phyloP scores from a whole-genome alignment of 1,284 basidiomycete species.

The Apiotrichum gamsii region DNA sequence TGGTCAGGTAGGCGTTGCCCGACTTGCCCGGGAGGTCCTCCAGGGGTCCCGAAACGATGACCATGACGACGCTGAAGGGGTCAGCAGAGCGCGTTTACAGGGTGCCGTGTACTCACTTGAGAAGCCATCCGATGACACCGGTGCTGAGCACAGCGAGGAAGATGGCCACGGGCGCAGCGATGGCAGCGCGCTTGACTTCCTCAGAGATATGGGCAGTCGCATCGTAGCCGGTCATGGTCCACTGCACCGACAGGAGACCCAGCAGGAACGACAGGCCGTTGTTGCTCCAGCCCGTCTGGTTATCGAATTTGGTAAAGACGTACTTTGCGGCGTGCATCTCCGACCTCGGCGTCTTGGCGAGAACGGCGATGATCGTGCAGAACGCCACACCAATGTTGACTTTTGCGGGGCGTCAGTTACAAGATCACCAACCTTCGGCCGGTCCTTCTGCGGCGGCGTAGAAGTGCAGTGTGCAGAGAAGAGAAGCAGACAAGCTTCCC shows the following conservation, averaged over 20 bases:
- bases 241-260: conserved; percentile 82
- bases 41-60: conserved; percentile 67
- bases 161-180: conserved; percentile 76
- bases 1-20: conserved; percentile 65
- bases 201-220: conserved; percentile 79
- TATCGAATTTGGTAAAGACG: conserved; percentile 56
- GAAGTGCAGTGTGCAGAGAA: no score
- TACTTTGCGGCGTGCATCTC: conserved; percentile 75
- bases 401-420: conserved; percentile 2
- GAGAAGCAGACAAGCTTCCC: no score
- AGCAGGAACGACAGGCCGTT: conserved; percentile 78
- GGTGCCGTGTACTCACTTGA: conserved; percentile 51
- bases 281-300: conserved; percentile 68
- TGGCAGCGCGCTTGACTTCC: conserved; percentile 81
- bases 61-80: conserved; percentile 49
- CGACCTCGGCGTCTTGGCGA: conserved; percentile 65
- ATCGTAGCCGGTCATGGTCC: conserved; percentile 61
- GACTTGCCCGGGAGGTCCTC: conserved; percentile 54
- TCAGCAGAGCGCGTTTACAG: background rate
- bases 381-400: conserved; percentile 60
- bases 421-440: background rate
- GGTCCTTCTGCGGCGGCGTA: no score
- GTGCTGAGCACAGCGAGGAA: conserved; percentile 82
- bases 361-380: conserved; percentile 70
- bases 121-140: conserved; percentile 71